Evolutionary conservation across 164 flowering plant genomes (phyloP), one percentile per base, ranked within the genome.

Genomic region (Annona cherimola): DNA sequence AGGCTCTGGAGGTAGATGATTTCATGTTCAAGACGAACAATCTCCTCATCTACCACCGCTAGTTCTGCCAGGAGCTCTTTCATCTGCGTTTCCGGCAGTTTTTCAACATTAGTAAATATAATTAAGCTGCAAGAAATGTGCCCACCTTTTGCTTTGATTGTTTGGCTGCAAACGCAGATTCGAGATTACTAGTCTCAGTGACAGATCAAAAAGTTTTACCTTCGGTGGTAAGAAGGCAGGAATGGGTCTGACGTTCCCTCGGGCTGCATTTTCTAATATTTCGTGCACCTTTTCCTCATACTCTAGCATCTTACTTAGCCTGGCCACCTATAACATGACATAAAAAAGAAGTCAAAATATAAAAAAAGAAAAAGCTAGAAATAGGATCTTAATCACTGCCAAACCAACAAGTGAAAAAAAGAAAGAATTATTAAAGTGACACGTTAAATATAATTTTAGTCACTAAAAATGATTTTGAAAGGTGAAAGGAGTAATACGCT

Each of bases 1-100:
- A 68, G 75, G 4, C 79, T 78, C 71, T 84, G 81, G 44, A 91
- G 88, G 35, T 84, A 75, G 69, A 75, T 80, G 66, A 89, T 88
- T 74, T 90, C 91, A 42, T 71, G 71, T 78, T 95, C 96, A 0
- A 95, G 83, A 43, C 86, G 76, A 44, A 78, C 66, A 67, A 95
- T 95, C 83, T 92, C 98, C 20, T 75, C 80, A 42, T 93, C 97
- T n/a, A 93, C 98, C 88, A 81, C 83, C 1, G 87, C 89, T 42
- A 95, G 67, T 76, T 95, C 98, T 65, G 84, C 80, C 45, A 92
- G 67, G 3, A 92, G 78, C 80, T 88, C 93, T 73, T 89, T 91
- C 84, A 75, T 76, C 97, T 92, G 69, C 74, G 50, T 3, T n/a
- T n/a, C n/a, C n/a, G n/a, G n/a, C 42, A n/a, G 55, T 61, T 1